Base-by-base conservation (phyloP, 2,329 filamentous ascomycete genomes). In the Calonectria multiphialidica region DNA sequence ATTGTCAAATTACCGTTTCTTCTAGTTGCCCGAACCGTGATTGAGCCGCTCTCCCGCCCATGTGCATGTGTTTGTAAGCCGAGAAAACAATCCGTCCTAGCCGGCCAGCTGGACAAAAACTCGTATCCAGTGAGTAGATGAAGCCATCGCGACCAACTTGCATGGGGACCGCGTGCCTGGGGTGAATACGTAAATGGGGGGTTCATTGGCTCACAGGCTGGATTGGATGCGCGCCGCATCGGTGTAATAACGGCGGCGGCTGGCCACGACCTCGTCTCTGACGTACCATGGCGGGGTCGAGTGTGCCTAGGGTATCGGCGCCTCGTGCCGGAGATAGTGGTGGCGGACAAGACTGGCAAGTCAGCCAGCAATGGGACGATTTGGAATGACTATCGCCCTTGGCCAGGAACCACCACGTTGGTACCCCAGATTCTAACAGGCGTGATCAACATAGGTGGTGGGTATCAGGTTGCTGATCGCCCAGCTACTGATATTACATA, bases 1-100 rank as follows among this genome's bases (percentile, higher is more conserved):
- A 72, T 78, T 77, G 75, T 70, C 75, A 75, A 63, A 68, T 30
- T 21, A 57, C 23, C 2, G 10, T n/a, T 23, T 37, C 28, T 28
- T n/a, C n/a, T n/a, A n/a, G n/a, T n/a, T n/a, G n/a, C n/a, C n/a
- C n/a, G n/a, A n/a, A n/a, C n/a, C n/a, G n/a, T n/a, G n/a, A 40
- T 37, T 37, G 53, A 59, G 13, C 21, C 13, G 33, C 21, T 10
- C 21, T 59, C 15, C 25, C 25, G 7, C 15, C 21, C 21, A 25
- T 40, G 33, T 37, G 53, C 3, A n/a, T 10, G 23, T 57, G 18
- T 37, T 30, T 30, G 28, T 30, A 30, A 30, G 5, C 28, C 28
- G n/a, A n/a, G n/a, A n/a, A n/a, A n/a, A n/a, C n/a, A n/a, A n/a
- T n/a, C n/a, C n/a, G n/a, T n/a, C n/a, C n/a, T n/a, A 30, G 28